Evolutionary conservation across 345 rosid genomes (phyloP).

Genomic region (Syzygium oleosum): DNA sequence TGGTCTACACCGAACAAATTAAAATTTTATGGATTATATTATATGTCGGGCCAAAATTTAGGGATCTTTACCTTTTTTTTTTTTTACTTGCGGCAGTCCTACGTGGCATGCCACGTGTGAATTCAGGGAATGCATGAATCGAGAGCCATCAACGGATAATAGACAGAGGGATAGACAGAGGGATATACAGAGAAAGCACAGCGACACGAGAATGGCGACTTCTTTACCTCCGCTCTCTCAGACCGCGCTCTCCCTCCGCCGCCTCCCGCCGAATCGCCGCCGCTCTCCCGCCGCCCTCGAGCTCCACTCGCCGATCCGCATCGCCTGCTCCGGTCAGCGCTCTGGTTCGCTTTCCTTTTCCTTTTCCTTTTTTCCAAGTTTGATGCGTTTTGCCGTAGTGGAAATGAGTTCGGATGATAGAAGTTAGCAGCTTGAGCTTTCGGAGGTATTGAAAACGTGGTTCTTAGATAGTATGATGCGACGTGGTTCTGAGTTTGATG

Average conservation of each 20-base stretch:
- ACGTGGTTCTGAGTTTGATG: background rate
- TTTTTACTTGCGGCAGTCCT: background rate
- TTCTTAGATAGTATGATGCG: background rate
- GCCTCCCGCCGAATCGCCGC: conserved; percentile 8
- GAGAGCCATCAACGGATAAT: conserved; percentile 22
- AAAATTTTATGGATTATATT: too few species aligned
- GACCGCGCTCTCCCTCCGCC: background rate
- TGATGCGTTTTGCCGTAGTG: background rate
- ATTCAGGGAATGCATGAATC: background rate
- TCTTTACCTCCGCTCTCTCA: background rate
- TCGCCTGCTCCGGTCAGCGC: conserved; percentile 45
- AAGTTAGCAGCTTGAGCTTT: background rate
- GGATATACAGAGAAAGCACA: background rate
- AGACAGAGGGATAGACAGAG: background rate
- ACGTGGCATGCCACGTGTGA: conserved; percentile 31
- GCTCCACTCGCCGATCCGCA: conserved; percentile 14
- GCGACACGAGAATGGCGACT: conserved; percentile 3
- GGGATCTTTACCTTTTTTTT: background rate
- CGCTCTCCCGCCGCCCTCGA: conserved; percentile 3
- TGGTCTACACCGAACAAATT: too few species aligned
- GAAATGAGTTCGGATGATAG: background rate
- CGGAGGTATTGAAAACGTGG: background rate
- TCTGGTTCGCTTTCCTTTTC: background rate
- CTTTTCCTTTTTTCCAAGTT: background rate
- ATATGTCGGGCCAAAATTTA: too few species aligned